Percentiles rank a stretch among this genome's conserved stretches.
Evolutionary conservation across 78 protist genomes (phyloP).

Genomic region (slime mould (Dictyostelium discoideum)): DNA sequence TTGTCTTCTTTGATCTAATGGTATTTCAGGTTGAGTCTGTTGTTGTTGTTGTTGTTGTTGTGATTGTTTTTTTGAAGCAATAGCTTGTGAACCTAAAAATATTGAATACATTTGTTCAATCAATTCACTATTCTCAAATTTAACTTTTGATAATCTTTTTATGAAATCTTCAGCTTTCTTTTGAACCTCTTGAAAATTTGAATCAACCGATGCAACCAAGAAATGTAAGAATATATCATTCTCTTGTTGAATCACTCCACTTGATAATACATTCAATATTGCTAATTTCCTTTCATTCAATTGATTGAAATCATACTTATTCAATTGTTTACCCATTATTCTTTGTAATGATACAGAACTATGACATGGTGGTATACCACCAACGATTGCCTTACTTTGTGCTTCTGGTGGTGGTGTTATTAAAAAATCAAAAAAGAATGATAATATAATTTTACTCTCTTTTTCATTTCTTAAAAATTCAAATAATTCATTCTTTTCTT

Average conservation of each 20-base stretch:
- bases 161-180: slow-evolving; percentile 27
- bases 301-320: slow-evolving; percentile 63
- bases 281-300: slow-evolving; percentile 29
- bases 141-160: slow-evolving; percentile 39
- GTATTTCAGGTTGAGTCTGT: not conserved
- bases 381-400: not conserved
- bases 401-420: not conserved
- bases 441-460: slow-evolving; percentile 15
- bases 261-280: not conserved
- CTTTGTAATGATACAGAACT: slow-evolving; percentile 23
- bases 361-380: slow-evolving; percentile 61
- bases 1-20: not conserved
- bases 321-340: slow-evolving; percentile 39
- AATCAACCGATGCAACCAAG: slow-evolving; percentile 8
- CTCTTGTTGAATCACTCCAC: slow-evolving; percentile 2
- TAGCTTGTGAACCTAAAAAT: not conserved
- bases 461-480: slow-evolving; percentile 12
- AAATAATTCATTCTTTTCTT: slow-evolving; percentile 5
- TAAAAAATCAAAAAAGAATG: slow-evolving; percentile 50
- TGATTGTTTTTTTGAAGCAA: not conserved
- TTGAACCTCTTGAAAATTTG: slow-evolving; percentile 17
- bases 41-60: not conserved
- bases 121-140: slow-evolving; percentile 2
- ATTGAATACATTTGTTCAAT: slow-evolving; percentile 2
- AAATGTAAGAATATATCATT: slow-evolving; percentile 6